phyloP scores from a whole-genome alignment of 2,329 filamentous ascomycete species.

The Bretziella fagacearum region DNA sequence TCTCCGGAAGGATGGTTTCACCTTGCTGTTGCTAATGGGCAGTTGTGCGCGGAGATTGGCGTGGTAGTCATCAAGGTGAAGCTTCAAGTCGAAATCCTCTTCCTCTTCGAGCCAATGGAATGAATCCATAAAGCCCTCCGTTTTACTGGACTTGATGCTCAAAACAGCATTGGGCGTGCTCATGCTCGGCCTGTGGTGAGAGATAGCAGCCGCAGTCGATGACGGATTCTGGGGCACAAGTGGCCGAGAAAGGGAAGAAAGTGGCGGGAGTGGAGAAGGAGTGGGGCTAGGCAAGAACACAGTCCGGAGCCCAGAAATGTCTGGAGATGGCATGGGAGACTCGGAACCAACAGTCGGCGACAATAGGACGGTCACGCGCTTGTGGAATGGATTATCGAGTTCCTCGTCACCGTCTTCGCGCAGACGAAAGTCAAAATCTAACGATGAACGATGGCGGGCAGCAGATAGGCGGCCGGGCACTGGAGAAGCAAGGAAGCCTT shows the following conservation, averaged over 20 bases:
- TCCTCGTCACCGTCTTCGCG: slow-evolving; percentile 12
- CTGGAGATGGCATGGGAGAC: slow-evolving; percentile 7
- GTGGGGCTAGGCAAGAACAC: slow-evolving; percentile 5
- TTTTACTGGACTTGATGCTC: slow-evolving; percentile 21
- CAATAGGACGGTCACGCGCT: slow-evolving; percentile 10
- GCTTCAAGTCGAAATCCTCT: slow-evolving; percentile 47
- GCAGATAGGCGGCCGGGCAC: slow-evolving; percentile 29
- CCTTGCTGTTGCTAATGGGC: slow-evolving; percentile 27
- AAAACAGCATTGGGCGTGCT: slow-evolving; percentile 13
- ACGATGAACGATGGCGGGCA: slow-evolving; percentile 17
- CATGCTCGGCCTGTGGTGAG: slow-evolving; percentile 18
- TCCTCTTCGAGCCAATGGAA: slow-evolving; percentile 62
- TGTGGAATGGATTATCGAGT: slow-evolving; percentile 12
- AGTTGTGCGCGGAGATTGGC: slow-evolving; percentile 39
- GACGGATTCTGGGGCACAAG: slow-evolving; percentile 17
- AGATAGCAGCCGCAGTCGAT: slow-evolving; percentile 18
- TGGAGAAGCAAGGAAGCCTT: slow-evolving; percentile 28
- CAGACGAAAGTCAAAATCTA: slow-evolving; percentile 8
- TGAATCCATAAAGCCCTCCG: slow-evolving; percentile 45
- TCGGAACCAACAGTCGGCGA: slow-evolving; percentile 10
- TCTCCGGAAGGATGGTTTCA: slow-evolving; percentile 48
- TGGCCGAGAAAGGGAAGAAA: slow-evolving; percentile 6
- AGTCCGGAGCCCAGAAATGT: not conserved
- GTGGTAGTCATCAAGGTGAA: slow-evolving; percentile 56
- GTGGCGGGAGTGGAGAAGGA: not conserved